Evolutionary conservation across 345 rosid species (phyloP).

Genomic region (Eutrema heterophyllum): DNA sequence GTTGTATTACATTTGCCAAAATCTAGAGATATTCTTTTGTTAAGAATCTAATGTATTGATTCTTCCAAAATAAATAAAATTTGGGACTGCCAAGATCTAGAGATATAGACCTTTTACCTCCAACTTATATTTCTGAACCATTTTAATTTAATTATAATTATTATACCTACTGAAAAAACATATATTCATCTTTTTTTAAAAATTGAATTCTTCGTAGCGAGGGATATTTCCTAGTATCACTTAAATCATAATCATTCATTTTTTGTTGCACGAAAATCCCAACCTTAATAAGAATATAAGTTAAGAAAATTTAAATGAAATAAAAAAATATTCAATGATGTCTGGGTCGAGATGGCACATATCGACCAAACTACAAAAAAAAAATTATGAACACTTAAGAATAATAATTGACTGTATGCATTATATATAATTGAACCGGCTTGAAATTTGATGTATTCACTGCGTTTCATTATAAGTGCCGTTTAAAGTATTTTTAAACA

Average conservation of each 20-base stretch:
- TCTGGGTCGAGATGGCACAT: background rate
- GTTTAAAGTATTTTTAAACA: too few species aligned
- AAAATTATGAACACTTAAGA: background rate
- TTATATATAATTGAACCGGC: background rate
- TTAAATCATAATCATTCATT: background rate
- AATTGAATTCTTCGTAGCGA: background rate
- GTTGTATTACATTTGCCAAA: too few species aligned
- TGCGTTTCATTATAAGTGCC: too few species aligned
- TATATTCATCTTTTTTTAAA: background rate
- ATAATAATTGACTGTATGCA: background rate
- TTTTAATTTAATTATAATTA: too few species aligned
- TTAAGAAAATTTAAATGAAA: background rate
- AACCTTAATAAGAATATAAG: background rate
- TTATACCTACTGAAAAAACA: background rate
- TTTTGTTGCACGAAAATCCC: background rate
- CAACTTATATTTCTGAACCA: too few species aligned
- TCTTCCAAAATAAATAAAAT: too few species aligned
- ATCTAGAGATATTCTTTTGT: too few species aligned
- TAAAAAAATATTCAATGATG: background rate
- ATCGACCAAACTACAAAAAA: background rate
- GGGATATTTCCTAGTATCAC: background rate
- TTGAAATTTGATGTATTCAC: background rate
- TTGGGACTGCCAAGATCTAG: too few species aligned
- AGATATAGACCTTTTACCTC: too few species aligned
- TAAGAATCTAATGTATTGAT: too few species aligned